phyloP scores from a whole-genome alignment of 1,284 basidiomycete species.

The Tylopilus sp. region DNA sequence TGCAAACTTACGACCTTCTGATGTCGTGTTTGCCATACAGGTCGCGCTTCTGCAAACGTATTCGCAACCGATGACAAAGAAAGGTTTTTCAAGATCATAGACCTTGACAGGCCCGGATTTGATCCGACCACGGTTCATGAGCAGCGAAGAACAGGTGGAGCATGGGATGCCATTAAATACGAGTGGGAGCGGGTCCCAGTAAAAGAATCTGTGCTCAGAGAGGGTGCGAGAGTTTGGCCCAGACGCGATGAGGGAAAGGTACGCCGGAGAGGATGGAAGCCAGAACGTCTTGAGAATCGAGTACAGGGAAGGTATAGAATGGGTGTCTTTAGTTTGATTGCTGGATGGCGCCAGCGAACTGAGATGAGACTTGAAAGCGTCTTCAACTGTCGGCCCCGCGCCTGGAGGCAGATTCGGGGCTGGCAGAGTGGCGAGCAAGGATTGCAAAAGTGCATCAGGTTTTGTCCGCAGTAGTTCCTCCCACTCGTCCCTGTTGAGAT shows the following conservation, averaged over 20 bases:
- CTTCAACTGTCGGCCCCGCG: slow-evolving; percentile 57
- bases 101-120: slow-evolving; percentile 65
- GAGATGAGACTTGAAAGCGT: slow-evolving; percentile 68
- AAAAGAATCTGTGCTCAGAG: slow-evolving; percentile 67
- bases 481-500: slow-evolving; percentile 58
- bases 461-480: slow-evolving; percentile 48
- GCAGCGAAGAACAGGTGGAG: slow-evolving; percentile 51
- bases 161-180: slow-evolving; percentile 72
- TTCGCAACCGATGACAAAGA: slow-evolving; percentile 75
- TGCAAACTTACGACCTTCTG: slow-evolving; percentile 57
- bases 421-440: slow-evolving; percentile 50
- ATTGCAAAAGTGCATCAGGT: slow-evolving; percentile 50
- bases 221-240: slow-evolving; percentile 58
- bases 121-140: slow-evolving; percentile 63
- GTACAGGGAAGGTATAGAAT: slow-evolving; percentile 60
- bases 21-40: slow-evolving; percentile 38
- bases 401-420: slow-evolving; percentile 54
- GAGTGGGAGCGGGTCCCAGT: slow-evolving; percentile 73
- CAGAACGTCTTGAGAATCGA: slow-evolving; percentile 72
- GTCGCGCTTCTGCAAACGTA: slow-evolving; percentile 53
- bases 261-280: slow-evolving; percentile 67
- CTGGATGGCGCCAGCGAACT: slow-evolving; percentile 48
- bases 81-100: slow-evolving; percentile 68
- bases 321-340: slow-evolving; percentile 38
- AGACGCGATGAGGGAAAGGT: slow-evolving; percentile 69